phyloP scores from a whole-genome alignment of 2,329 filamentous ascomycete species.

The Fusarium falciforme region DNA sequence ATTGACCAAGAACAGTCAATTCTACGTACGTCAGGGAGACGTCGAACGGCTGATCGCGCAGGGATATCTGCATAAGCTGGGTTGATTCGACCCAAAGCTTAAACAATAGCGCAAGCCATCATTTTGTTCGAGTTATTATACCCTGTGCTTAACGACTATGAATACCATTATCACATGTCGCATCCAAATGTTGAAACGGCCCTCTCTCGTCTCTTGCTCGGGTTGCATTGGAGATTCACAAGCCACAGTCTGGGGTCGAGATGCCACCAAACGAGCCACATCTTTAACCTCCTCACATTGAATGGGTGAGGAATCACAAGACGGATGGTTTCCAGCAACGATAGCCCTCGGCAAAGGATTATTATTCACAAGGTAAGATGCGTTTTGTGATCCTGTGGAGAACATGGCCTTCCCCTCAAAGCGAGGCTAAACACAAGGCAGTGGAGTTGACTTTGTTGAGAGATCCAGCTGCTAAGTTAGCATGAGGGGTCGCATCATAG shows the following conservation, averaged over 20 bases:
- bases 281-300: not conserved
- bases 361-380: not conserved
- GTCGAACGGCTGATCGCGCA: constrained; percentile 94
- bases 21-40: constrained; percentile 95
- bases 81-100: constrained; percentile 61
- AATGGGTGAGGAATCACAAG: not conserved
- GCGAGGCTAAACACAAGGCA: not conserved
- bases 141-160: constrained; percentile 13
- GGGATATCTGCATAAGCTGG: constrained; percentile 91
- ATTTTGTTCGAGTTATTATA: constrained; percentile 29
- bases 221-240: constrained; percentile 12
- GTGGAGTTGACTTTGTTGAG: not conserved
- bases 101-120: not conserved
- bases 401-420: not conserved
- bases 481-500: not conserved
- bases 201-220: not conserved
- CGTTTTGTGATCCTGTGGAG: not conserved
- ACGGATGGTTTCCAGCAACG: not conserved
- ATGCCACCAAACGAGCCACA: not conserved
- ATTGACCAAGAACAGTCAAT: constrained; percentile 97
- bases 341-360: not conserved
- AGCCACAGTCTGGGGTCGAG: constrained; percentile 7
- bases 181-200: not conserved
- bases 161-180: constrained; percentile 7
- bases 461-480: not conserved